These are phyloP conservation scores for Lentinula sp. DNA, from an alignment of 768 basidiomycete genomes.

Conservation along the genomic window DNA sequence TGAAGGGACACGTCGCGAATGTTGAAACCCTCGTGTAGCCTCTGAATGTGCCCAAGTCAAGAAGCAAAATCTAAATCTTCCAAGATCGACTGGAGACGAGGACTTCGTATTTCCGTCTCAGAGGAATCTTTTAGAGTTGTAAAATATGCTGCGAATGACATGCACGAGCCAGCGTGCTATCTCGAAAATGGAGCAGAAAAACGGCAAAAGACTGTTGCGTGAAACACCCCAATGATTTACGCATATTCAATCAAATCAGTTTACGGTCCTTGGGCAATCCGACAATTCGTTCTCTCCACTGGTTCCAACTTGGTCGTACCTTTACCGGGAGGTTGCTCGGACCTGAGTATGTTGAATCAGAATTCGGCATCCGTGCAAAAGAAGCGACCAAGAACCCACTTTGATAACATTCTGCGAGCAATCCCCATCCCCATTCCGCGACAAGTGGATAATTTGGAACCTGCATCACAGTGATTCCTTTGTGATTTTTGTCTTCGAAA, in stretches of 20 bases:
- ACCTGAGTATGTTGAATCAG: background rate
- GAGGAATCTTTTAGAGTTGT: too few species aligned
- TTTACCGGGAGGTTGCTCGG: background rate
- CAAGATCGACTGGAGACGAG: too few species aligned
- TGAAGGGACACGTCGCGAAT: too few species aligned
- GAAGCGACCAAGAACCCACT: background rate
- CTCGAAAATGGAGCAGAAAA: too few species aligned
- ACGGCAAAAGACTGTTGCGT: background rate
- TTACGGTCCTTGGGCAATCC: background rate
- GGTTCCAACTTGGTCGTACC: background rate
- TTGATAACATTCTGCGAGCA: background rate
- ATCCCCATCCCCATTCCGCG: background rate
- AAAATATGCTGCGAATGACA: too few species aligned
- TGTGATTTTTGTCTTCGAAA: background rate
- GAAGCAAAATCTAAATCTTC: too few species aligned
- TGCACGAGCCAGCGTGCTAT: too few species aligned
- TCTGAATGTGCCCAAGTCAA: too few species aligned
- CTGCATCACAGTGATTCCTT: background rate
- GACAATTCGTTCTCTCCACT: background rate
- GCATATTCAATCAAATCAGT: background rate
- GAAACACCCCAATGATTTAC: background rate
- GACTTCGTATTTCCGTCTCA: too few species aligned
- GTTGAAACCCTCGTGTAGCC: too few species aligned
- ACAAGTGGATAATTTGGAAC: background rate
- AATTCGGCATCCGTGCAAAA: background rate